Base-by-base conservation (phyloP, 139 green algal genomes). In the Micractinium sp. region DNA sequence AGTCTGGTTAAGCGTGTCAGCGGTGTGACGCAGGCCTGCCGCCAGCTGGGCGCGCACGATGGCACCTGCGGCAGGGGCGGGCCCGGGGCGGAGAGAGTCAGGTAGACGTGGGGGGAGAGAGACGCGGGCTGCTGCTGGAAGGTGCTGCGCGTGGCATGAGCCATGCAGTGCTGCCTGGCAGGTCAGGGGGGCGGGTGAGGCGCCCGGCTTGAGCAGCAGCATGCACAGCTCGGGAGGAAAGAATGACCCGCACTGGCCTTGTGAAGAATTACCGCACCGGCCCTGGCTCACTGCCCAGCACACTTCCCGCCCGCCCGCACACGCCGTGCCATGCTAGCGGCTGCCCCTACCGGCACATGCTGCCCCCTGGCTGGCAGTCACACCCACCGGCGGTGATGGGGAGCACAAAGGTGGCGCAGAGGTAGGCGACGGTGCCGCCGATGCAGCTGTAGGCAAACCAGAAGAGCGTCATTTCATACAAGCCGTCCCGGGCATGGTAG, bases 321-420 rank as follows among this genome's bases (percentile, higher is more conserved):
- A 29, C 47, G n/a, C n/a, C 22, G 74, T 20, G 31, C 23, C 2
- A 5, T 29, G 25, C 23, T 9, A 27, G 2, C 36, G 5, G 36
- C 36, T 7, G 5, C 81, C n/a, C 53, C 15, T 15, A 14, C 60
- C 19, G 7, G 35, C 35, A 56, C 13, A 1, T 12, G 9, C n/a
- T 13, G 69, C 67, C 20, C 13, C 1, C 61, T 15, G 20, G 16
- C 47, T 56, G 9, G 47, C 47, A 56, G 47, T 9, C 47, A 9
- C n/a, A 36, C 85, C 1, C 61, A 90, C 86, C 86, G 73, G 86
- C 86, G 13, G 79, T 71, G 31, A 87, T 67, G n/a, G 87, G 87
- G 66, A 90, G 67, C 19, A 87, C 33, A 27, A 90, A 80, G 31
- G 86, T 86, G 61, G 77, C 78, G 61, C 77, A 86, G 27, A 90